These are phyloP conservation scores for Mortierella sp. DNA, from an alignment of 371 early-diverging fungal genomes.

Conservation along the genomic window DNA sequence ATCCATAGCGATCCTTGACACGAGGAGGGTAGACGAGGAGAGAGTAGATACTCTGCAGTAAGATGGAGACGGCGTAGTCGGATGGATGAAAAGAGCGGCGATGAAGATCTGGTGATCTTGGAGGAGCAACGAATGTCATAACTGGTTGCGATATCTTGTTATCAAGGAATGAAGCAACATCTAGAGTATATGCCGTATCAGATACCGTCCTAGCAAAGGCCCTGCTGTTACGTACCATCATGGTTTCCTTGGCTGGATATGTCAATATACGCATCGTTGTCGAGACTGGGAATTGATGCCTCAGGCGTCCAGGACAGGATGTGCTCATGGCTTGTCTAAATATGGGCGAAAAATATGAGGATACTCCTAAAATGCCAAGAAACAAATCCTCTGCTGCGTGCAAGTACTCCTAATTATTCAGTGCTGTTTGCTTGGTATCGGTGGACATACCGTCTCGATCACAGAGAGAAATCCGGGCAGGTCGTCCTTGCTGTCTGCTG, in stretches of 20 bases:
- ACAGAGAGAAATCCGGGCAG: constrained; percentile 46
- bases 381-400: no score
- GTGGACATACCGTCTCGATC: constrained; percentile 46
- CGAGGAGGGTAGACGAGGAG: constrained; percentile 59
- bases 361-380: constrained; percentile 18
- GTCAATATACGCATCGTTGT: constrained; percentile 62
- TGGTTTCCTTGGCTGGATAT: constrained; percentile 51
- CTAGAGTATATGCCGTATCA: no score
- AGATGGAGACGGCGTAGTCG: constrained; percentile 62
- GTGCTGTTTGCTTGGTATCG: no score
- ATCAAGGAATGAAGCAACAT: no score
- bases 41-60: constrained; percentile 58
- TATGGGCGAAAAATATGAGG: neutral
- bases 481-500: constrained; percentile 40
- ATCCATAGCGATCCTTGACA: constrained; percentile 65
- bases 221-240: constrained; percentile 17
- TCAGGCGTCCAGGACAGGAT: constrained; percentile 65
- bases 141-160: constrained; percentile 5
- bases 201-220: neutral
- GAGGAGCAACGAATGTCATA: constrained; percentile 33
- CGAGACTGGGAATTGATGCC: constrained; percentile 59
- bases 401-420: neutral
- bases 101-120: constrained; percentile 39
- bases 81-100: constrained; percentile 54
- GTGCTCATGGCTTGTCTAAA: constrained; percentile 32